Evolutionary conservation across 495 filamentous ascomycete species (phyloP), one percentile per base, ranked within the genome.

Genomic region (Parmelia sp.): DNA sequence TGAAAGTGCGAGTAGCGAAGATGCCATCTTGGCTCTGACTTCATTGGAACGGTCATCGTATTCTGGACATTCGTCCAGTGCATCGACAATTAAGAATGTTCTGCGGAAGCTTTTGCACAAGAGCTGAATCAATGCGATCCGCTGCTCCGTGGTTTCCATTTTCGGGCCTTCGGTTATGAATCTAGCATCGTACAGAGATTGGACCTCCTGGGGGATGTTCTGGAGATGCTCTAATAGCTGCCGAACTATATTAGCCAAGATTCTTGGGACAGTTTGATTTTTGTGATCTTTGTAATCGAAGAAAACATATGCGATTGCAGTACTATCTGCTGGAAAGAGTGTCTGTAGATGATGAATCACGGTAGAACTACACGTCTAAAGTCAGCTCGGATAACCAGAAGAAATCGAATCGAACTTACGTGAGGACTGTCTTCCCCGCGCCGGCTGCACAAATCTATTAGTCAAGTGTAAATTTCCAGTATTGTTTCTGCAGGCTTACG

Each of bases 211-310:
- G 0, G 60, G 60, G 0, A 61, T 21, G 2, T n/a, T 17, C 4
- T 15, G 21, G 9, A 51, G 29, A 12, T 6, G 37, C 39, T 61
- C 45, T 1, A 61, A 15, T 4, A 51, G 6, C 15, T 61, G 44
- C 11, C 44, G 47, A 8, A 53, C 1, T 29, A 61, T 19, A 33
- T 23, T 61, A 4, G 27, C 23, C 7, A 61, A 49, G 2, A 51
- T 27, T 10, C 33, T 10, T 19, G 10, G 27, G 3, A 53, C 60
- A 9, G 21, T 61, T 12, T 51, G 44, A 19, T 31, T 45, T 0
- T 40, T 14, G 37, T 61, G 31, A 10, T 61, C 31, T 29, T 61
- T 53, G 33, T 51, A 61, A 36, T 51, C 60, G 23, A 61, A 49
- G 25, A 37, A 61, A 12, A 61, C 31, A 27, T 61, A 61, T 11